These are phyloP conservation scores for Acanthamoeba royreba DNA, from an alignment of 208 protist genomes.

Conservation along the genomic window DNA sequence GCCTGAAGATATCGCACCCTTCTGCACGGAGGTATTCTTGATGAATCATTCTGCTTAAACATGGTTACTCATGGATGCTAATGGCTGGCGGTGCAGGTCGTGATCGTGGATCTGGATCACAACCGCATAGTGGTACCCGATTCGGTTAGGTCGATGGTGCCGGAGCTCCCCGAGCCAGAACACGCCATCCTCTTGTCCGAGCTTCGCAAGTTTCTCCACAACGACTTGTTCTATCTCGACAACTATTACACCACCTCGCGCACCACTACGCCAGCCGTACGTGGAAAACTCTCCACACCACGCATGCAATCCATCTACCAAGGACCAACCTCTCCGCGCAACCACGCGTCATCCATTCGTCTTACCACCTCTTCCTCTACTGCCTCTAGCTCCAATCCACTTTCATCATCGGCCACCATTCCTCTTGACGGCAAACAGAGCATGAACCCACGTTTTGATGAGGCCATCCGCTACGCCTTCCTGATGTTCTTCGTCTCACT, in stretches of 20 bases:
- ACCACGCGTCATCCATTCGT: neutral
- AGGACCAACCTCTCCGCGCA: neutral
- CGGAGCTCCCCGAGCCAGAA: neutral
- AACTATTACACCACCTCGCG: constrained; percentile 4
- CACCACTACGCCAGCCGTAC: neutral
- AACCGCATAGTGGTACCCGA: constrained; percentile 48
- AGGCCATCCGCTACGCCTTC: neutral
- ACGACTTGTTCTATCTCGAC: neutral
- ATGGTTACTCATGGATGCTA: neutral
- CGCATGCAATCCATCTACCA: neutral
- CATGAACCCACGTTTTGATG: neutral
- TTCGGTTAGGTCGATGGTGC: neutral
- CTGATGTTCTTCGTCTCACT: constrained; percentile 5
- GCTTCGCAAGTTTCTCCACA: constrained; percentile 32
- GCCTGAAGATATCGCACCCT: neutral
- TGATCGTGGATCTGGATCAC: constrained; percentile 37
- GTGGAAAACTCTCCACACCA: neutral
- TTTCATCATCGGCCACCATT: neutral
- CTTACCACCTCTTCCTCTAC: neutral
- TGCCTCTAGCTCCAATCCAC: neutral
- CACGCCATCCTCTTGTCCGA: neutral
- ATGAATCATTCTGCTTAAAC: neutral
- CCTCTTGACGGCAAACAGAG: neutral
- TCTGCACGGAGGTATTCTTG: neutral
- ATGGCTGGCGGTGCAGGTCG: neutral